Evolutionary conservation across 345 rosid species (phyloP).

Genomic region (Lagerstroemia speciosa): DNA sequence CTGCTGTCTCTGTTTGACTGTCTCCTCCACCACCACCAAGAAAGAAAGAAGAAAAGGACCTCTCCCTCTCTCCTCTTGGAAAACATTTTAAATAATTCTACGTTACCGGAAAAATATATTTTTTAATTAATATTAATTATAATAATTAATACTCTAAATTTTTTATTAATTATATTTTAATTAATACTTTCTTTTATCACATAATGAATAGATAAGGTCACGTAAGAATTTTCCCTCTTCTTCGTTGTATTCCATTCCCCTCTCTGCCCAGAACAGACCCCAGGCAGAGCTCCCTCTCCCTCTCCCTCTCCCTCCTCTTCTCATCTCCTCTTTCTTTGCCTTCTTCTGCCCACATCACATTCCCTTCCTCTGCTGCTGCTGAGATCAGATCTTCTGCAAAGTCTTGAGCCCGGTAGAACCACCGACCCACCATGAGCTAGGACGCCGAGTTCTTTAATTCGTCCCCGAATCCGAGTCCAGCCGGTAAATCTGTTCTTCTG

Average conservation of each 20-base stretch:
- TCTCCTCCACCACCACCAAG: slow-evolving; percentile 9
- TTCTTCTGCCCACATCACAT: background rate
- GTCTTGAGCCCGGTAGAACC: background rate
- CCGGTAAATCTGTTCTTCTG: background rate
- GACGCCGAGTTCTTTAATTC: background rate
- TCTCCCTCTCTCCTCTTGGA: background rate
- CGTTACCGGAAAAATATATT: too few species aligned
- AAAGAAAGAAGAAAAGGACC: background rate
- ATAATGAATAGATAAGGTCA: too few species aligned
- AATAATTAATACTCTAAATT: too few species aligned
- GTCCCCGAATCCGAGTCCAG: background rate
- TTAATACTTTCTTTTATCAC: too few species aligned
- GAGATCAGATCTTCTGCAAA: background rate
- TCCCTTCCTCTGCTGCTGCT: background rate
- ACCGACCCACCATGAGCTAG: background rate
- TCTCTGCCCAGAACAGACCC: background rate
- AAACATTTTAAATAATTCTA: too few species aligned
- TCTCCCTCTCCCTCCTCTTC: background rate
- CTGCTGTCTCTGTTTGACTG: slow-evolving; percentile 23
- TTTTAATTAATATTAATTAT: too few species aligned
- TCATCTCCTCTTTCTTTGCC: background rate
- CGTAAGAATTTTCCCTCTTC: background rate
- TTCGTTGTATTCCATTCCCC: background rate
- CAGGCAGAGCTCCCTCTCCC: background rate
- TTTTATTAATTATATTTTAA: too few species aligned